Conservation (phyloP, 2,329 filamentous ascomycete species). For the Knufia fluminis region DNA sequence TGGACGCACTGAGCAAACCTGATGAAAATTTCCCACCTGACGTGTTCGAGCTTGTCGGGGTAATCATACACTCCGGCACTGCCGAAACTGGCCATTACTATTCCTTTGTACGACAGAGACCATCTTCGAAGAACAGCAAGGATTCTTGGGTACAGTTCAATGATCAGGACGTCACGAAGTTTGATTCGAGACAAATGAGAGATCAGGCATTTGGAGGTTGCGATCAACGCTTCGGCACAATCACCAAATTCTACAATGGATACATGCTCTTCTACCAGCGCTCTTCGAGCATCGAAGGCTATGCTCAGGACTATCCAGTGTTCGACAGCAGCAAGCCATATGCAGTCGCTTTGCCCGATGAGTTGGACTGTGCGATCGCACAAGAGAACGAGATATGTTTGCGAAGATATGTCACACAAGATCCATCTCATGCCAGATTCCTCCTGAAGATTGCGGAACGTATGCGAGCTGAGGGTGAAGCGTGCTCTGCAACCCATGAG, state of each 20-base stretch:
- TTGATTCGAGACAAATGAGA: constrained; percentile 65
- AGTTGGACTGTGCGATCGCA: constrained; percentile 49
- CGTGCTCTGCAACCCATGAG: constrained; percentile 41
- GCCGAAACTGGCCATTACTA: constrained; percentile 96
- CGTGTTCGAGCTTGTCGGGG: constrained; percentile 84
- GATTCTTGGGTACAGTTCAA: constrained; percentile 84
- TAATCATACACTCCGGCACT: constrained; percentile 86
- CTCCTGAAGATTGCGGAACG: constrained; percentile 53
- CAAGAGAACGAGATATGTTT: constrained; percentile 65
- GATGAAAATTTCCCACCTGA: constrained; percentile 53
- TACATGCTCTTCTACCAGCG: constrained; percentile 99
- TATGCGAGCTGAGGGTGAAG: constrained; percentile 40
- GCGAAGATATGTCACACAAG: constrained; percentile 69
- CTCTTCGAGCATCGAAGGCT: constrained; percentile 52
- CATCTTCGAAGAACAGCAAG: constrained; percentile 39
- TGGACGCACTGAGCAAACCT: constrained; percentile 67
- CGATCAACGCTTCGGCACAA: constrained; percentile 37
- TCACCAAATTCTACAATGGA: constrained; percentile 65
- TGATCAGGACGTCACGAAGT: constrained; percentile 69
- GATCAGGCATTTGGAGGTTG: constrained; percentile 74
- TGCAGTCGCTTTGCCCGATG: constrained; percentile 37
- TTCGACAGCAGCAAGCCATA: constrained; percentile 41
- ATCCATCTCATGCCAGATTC: constrained; percentile 60
- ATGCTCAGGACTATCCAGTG: constrained; percentile 41
- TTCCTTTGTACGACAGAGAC: constrained; percentile 80